Base-by-base conservation (phyloP, 169 alveolate genomes). In the Plasmodium vivax region DNA sequence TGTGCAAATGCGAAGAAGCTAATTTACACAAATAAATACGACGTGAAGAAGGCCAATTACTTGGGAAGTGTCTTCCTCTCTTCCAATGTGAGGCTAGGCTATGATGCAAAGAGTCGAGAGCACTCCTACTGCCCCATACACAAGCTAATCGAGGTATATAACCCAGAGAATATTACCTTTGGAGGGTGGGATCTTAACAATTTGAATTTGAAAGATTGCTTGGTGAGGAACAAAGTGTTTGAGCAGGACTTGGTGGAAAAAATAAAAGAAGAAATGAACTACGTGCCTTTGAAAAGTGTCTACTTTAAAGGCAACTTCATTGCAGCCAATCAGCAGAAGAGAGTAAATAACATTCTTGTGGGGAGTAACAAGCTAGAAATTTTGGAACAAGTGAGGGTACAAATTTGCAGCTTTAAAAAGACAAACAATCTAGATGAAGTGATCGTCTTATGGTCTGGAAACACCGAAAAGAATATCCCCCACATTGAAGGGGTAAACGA, bases 141-240 rank as follows among this genome's bases (percentile, higher is more conserved):
- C 87, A 94, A 97, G 36, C 68, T 97, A 56, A 74, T 97, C 38
- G 99, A 98, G 9, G 95, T 97, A 95, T 98, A 97, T 32, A 92
- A 98, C 75, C 99, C 99, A 12, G 94, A 96, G 88, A 98, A 98
- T 62, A 84, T 98, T 10, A 97, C 95, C 2, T 92, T 97, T 30
- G 94, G 97, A 62, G 99, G 99, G 8, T 98, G 99, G 99, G 99
- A 98, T 92, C 96, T 98, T 72, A 62, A 90, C 45, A 95, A 96
- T 75, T n/a, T 97, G 79, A 96, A 96, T 93, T 75, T 97, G 51
- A 96, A 96, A 93, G 97, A 97, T 62, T 98, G 99, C 9, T 95
- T 97, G 95, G 93, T 80, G 56, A 95, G 99, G 73, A 98, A 98
- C 58, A 75, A 96, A 95, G 99, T 98, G 38, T 92, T 98, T 80